Conservation (phyloP, 2,329 filamentous ascomycete species). For the Didymella glomerata region DNA sequence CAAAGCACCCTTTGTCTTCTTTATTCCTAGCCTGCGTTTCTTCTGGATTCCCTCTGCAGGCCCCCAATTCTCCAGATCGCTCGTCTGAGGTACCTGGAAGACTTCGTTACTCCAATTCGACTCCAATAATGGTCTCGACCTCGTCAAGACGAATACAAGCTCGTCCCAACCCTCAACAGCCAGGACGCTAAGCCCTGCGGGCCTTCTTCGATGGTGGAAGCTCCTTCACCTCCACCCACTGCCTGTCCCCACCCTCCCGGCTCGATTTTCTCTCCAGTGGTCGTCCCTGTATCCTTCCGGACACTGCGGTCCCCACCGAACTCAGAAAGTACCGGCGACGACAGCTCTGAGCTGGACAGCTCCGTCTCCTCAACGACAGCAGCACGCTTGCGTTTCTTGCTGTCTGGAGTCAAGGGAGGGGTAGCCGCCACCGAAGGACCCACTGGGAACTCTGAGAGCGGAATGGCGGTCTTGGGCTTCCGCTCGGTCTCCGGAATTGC, state of each 20-base stretch:
- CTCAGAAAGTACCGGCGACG: slow-evolving; percentile 2
- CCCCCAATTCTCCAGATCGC: background rate
- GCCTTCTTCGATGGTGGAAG: background rate
- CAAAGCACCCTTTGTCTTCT: background rate
- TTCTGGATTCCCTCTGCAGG: background rate
- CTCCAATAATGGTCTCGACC: background rate
- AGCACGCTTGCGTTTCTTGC: slow-evolving; percentile 11
- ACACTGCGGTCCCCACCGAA: background rate
- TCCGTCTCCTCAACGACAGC: slow-evolving; percentile 4
- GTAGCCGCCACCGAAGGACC: background rate
- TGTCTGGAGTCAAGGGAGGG: background rate
- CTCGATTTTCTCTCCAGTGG: background rate
- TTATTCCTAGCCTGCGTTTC: background rate
- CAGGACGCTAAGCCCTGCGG: background rate
- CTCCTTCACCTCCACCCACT: background rate
- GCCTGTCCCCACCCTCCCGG: background rate
- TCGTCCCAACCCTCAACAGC: background rate
- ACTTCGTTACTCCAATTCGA: background rate
- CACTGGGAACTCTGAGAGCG: slow-evolving; percentile 6
- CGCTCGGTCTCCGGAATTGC: background rate
- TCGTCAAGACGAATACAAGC: background rate
- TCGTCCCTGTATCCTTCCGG: background rate
- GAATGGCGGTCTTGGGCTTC: slow-evolving; percentile 5
- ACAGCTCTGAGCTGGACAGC: slow-evolving; percentile 9
- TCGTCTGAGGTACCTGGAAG: background rate